Conservation (phyloP, 2,329 filamentous ascomycete genomes). For the Epicoccum nigrum region DNA sequence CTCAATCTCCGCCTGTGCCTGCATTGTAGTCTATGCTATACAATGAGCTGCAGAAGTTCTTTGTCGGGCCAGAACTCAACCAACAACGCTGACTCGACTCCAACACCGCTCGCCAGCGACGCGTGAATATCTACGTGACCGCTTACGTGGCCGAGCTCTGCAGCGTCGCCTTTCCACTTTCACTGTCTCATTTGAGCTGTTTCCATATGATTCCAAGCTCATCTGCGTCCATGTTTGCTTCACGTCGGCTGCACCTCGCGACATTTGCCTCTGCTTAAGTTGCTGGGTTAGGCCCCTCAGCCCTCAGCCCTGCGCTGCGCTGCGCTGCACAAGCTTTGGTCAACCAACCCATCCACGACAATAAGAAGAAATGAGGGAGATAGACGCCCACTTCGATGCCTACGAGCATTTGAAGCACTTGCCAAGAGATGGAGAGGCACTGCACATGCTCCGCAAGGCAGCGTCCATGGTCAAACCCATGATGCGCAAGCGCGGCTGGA, state of each 20-base stretch:
- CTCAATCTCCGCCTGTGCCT: slow-evolving; percentile 12
- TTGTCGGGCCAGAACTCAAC: slow-evolving; percentile 3
- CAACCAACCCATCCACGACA: not conserved
- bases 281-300: not conserved
- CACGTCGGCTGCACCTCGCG: not conserved
- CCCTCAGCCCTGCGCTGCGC: not conserved
- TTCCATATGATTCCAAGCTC: slow-evolving; percentile 13
- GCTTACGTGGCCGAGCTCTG: slow-evolving; percentile 34
- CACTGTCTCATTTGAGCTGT: slow-evolving; percentile 10
- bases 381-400: slow-evolving; percentile 56
- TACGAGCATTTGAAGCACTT: slow-evolving; percentile 58
- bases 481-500: slow-evolving; percentile 86
- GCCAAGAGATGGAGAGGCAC: slow-evolving; percentile 53
- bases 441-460: slow-evolving; percentile 73
- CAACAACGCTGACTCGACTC: slow-evolving; percentile 5
- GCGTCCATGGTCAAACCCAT: slow-evolving; percentile 92
- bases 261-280: not conserved
- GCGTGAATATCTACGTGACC: slow-evolving; percentile 28
- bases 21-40: slow-evolving; percentile 14
- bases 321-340: not conserved
- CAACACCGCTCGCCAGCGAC: slow-evolving; percentile 21
- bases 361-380: slow-evolving; percentile 47
- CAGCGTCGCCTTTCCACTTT: slow-evolving; percentile 20
- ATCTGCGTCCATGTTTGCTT: slow-evolving; percentile 8
- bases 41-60: slow-evolving; percentile 5